A percentile compares a stretch with the other conserved stretches of the same genome.
Evolutionary conservation across 2,329 filamentous ascomycete species (phyloP).

Genomic region (Gnomoniopsis smithogilvyi): DNA sequence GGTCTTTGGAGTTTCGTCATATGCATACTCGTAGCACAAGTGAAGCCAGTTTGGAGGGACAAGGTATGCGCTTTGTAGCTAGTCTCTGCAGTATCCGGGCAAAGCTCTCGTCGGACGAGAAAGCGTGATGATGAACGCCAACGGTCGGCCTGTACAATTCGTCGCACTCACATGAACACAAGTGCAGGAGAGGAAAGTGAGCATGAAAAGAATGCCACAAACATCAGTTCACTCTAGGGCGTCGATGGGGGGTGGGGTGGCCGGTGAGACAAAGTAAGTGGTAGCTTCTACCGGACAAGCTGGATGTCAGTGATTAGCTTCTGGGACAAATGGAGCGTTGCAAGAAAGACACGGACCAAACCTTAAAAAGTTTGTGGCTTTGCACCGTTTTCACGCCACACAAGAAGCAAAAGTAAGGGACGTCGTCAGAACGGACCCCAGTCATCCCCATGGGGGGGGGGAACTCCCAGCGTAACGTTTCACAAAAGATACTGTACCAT

Average conservation of each 20-base stretch:
- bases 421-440: no score
- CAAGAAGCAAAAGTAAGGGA: no score
- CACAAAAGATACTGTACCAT: no score
- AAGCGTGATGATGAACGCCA: neutral
- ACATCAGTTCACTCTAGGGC: neutral
- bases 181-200: neutral
- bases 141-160: no score
- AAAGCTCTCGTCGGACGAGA: neutral
- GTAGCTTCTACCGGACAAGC: neutral
- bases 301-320: neutral
- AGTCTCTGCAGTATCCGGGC: neutral
- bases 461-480: no score
- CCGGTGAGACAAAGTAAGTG: neutral
- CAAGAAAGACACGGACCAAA: conserved; percentile 8
- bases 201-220: neutral
- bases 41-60: neutral
- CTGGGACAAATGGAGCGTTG: neutral
- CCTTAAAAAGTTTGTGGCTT: neutral
- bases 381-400: no score
- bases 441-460: no score
- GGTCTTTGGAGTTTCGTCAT: no score
- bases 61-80: neutral
- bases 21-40: neutral
- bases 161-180: neutral
- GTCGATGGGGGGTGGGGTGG: neutral